A percentile compares a stretch with the other conserved stretches of the same genome.
Evolutionary conservation across 306 rosid species (phyloP).

Genomic region (Cucurbita ficifolia): DNA sequence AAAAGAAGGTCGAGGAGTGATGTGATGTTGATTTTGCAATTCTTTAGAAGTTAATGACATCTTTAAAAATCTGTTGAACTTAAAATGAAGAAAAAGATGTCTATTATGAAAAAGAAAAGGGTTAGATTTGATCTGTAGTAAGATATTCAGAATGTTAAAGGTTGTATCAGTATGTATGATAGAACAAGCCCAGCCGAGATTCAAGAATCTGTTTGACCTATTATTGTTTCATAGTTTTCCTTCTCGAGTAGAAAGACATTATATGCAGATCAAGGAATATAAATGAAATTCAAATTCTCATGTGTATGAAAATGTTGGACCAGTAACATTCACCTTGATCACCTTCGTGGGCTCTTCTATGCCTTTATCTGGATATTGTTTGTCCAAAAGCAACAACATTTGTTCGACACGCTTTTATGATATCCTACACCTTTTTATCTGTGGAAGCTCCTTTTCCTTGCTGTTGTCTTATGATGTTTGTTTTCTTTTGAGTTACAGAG

Average conservation of each 20-base stretch:
- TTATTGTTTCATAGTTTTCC: neutral
- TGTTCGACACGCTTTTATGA: neutral
- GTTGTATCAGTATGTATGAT: neutral
- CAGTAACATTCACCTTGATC: conserved; percentile 42
- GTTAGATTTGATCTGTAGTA: neutral
- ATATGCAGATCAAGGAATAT: neutral
- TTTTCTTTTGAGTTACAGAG: conserved; percentile 35
- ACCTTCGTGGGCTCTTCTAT: conserved; percentile 60
- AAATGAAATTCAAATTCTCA: neutral
- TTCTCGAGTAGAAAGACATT: neutral
- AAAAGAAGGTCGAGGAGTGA: neutral
- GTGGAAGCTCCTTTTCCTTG: neutral
- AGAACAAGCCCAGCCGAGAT: neutral
- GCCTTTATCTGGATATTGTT: conserved; percentile 24
- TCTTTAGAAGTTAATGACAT: neutral
- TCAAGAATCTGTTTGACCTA: neutral
- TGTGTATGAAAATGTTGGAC: conserved; percentile 1
- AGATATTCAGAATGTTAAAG: neutral
- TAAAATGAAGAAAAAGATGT: neutral
- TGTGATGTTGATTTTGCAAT: neutral
- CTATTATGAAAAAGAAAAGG: neutral
- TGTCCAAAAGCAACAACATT: conserved; percentile 46
- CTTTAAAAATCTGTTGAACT: neutral
- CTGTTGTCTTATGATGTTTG: neutral
- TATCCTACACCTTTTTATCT: neutral